phyloP scores from a whole-genome alignment of 2,329 filamentous ascomycete genomes.

The Diaporthe eres region DNA sequence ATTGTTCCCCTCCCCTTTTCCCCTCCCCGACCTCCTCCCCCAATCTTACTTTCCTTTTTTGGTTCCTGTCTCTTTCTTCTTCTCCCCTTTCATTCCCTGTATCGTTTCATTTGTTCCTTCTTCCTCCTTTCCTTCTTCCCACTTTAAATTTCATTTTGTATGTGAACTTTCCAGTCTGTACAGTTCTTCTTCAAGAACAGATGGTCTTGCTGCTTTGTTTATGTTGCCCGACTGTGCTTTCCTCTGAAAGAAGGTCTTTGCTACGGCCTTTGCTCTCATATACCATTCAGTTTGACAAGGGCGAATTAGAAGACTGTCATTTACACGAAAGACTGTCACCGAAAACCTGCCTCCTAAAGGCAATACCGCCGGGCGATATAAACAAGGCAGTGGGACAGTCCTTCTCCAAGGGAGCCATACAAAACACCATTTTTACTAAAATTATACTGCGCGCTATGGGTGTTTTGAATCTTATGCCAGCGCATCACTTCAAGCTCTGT shows the following conservation, averaged over 20 bases:
- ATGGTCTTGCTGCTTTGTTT: not conserved
- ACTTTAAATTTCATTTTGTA: no score
- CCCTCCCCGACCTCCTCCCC: no score
- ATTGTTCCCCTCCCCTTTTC: no score
- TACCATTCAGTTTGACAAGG: not conserved
- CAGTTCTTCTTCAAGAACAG: not conserved
- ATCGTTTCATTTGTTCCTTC: no score
- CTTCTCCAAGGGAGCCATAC: not conserved
- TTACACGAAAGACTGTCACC: not conserved
- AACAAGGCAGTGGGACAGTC: not conserved
- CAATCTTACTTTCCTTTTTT: no score
- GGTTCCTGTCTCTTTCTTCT: no score
- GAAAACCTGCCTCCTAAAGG: no score
- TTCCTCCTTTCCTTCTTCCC: no score
- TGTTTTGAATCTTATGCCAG: not conserved
- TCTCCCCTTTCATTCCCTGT: no score
- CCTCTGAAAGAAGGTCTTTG: not conserved
- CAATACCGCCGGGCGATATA: no score
- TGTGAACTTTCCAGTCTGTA: no score
- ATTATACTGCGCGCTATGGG: not conserved
- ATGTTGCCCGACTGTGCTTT: not conserved
- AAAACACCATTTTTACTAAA: not conserved
- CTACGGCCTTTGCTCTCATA: no score
- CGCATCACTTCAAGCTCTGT: not conserved
- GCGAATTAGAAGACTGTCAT: not conserved